phyloP scores from a whole-genome alignment of 2,329 filamentous ascomycete species.

The Trematosphaeria pertusa region DNA sequence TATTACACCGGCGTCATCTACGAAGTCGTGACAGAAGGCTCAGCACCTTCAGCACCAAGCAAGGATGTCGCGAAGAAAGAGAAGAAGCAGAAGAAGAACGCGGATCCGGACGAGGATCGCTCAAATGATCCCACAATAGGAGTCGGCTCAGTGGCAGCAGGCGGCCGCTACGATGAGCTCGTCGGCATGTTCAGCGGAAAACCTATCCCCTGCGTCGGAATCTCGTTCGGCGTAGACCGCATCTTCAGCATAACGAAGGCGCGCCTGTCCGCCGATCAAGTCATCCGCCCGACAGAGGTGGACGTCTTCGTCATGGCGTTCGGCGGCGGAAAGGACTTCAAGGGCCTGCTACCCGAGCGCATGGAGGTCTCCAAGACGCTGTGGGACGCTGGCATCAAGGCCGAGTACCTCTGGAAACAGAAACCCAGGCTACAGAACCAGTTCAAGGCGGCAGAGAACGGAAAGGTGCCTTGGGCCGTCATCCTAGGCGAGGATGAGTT shows the following conservation, averaged over 20 bases:
- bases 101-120: conserved; percentile 67
- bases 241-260: conserved; percentile 94
- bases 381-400: conserved; percentile 90
- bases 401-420: conserved; percentile 87
- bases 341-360: conserved; percentile 79
- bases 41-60: conserved; percentile 59
- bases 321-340: conserved; percentile 83
- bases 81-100: conserved; percentile 30
- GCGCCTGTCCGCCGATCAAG: conserved; percentile 66
- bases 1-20: conserved; percentile 93
- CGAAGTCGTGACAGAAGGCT: conserved; percentile 85
- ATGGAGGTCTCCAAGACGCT: conserved; percentile 79
- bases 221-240: conserved; percentile 93
- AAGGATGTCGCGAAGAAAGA: conserved; percentile 52
- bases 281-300: conserved; percentile 73
- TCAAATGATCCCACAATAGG: conserved; percentile 82
- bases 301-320: conserved; percentile 97
- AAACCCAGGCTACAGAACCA: conserved; percentile 89
- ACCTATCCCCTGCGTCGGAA: conserved; percentile 88
- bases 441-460: conserved; percentile 87
- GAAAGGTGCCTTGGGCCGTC: conserved; percentile 81
- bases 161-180: conserved; percentile 89
- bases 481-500: conserved; percentile 93
- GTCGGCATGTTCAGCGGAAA: conserved; percentile 94
- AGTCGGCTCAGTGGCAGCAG: conserved; percentile 87